These are phyloP conservation scores for Astragalus membranaceus DNA, from an alignment of 306 rosid species.

Conservation along the genomic window DNA sequence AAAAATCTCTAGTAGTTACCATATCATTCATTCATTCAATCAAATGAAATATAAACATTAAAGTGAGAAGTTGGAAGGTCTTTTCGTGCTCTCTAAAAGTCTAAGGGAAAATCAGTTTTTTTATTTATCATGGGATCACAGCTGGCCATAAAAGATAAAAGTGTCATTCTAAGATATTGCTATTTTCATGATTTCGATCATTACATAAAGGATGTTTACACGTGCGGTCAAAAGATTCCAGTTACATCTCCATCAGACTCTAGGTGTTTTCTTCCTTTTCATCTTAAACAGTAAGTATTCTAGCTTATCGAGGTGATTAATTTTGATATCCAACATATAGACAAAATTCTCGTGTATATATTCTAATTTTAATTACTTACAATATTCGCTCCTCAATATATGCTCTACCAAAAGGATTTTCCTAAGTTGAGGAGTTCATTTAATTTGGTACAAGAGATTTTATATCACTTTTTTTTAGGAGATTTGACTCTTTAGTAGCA, in stretches of 20 bases:
- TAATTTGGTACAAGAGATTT: background rate
- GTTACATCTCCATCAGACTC: constrained; percentile 41
- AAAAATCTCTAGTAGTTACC: background rate
- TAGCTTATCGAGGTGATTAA: constrained; percentile 21
- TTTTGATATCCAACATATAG: constrained; percentile 35
- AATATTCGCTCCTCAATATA: constrained; percentile 55
- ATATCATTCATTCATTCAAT: constrained; percentile 7
- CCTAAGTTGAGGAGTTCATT: background rate
- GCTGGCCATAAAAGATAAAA: constrained; percentile 24
- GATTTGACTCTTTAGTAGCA: too few relatives aligned
- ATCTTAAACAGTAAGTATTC: constrained; percentile 5
- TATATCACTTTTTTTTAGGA: too few relatives aligned
- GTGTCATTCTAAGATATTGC: constrained; percentile 15
- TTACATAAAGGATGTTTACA: constrained; percentile 29
- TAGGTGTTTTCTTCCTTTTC: constrained; percentile 26
- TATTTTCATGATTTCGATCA: constrained; percentile 28
- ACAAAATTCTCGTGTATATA: constrained; percentile 8
- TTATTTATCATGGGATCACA: constrained; percentile 14
- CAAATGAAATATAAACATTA: background rate
- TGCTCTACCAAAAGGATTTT: constrained; percentile 66
- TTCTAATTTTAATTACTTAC: constrained; percentile 15
- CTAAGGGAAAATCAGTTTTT: constrained; percentile 3
- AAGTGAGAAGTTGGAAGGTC: constrained; percentile 15
- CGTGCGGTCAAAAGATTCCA: constrained; percentile 45
- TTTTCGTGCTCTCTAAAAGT: constrained; percentile 21